Evolutionary conservation across 805 yeast genomes (phyloP), one percentile per base, ranked within the genome.

Genomic region (Nadsonia fulvescens): DNA sequence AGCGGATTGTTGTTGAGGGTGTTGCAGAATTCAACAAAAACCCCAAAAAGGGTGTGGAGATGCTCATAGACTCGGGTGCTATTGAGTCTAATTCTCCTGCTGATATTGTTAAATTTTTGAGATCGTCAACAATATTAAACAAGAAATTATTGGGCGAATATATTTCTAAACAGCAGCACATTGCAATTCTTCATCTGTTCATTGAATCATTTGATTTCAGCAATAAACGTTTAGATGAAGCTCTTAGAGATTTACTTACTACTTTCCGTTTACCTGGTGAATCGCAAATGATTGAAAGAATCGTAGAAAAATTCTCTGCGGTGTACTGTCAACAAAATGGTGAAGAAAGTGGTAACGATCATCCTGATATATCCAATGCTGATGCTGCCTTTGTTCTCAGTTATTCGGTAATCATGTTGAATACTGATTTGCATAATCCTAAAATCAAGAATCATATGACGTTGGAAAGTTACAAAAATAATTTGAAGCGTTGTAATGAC

Each of bases 211-310:
- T 86, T 45, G 86, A 83, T 31, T 83, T 83, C 44, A 54, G 58
- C 18, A 74, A 66, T 11, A 55, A 76, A 38, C 61, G 98, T 42
- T 86, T 91, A 3, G 99, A 89, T 48, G 95, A 86, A 49, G 94
- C 94, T 0, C 56, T 89, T 27, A 63, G 99, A 41, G 60, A 77
- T 30, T 49, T 89, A 32, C 57, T 91, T 37, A 75, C 77, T 30
- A 66, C 76, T 12, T 86, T 89, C 44, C 66, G 98, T 47, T 59
- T 89, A 25, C 96, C 96, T 1, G 99, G 99, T 32, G 99, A 89
- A 51, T 76, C 95, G 0, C 96, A 82, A 43, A 94, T 81, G 47
- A 89, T 89, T 45, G 98, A 89, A 47, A 63, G 94, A 40, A 67
- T 86, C 9, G 74, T 89, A 15, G 95, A 86, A 41, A 58, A 68